Conservation (phyloP, 805 yeast genomes). For the Metschnikowia rubicola region DNA sequence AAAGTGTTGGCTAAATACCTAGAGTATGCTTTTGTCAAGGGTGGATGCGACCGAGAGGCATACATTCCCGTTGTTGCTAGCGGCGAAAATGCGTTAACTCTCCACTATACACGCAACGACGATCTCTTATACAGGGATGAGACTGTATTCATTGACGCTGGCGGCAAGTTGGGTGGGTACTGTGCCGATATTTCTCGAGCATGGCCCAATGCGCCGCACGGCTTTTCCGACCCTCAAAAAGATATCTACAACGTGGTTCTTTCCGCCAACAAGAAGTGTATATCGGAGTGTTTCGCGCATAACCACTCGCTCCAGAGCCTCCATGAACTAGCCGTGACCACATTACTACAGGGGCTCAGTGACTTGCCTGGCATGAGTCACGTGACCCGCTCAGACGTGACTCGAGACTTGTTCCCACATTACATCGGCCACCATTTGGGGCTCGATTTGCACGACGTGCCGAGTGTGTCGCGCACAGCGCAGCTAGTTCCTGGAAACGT, state of each 20-base stretch:
- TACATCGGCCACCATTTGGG: conserved; percentile 96
- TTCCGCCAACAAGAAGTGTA: conserved; percentile 75
- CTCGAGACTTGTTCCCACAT: conserved; percentile 72
- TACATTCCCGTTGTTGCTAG: conserved; percentile 97
- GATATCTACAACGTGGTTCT: conserved; percentile 88
- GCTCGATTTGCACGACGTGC: conserved; percentile 83
- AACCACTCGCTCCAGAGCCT: conserved; percentile 63
- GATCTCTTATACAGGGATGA: conserved; percentile 75
- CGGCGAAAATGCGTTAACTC: conserved; percentile 83
- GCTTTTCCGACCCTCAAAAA: conserved; percentile 71
- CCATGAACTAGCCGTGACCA: conserved; percentile 63
- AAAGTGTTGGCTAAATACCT: conserved; percentile 74
- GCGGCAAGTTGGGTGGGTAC: conserved; percentile 90
- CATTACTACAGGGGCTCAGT: conserved; percentile 59
- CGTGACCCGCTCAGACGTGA: conserved; percentile 50
- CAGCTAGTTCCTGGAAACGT: conserved; percentile 69
- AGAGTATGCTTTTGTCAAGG: conserved; percentile 76
- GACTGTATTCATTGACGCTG: conserved; percentile 90
- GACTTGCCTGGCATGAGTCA: conserved; percentile 64
- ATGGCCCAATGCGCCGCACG: conserved; percentile 81
- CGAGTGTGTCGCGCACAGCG: conserved; percentile 54
- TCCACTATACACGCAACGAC: conserved; percentile 92
- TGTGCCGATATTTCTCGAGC: conserved; percentile 94
- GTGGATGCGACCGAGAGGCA: conserved; percentile 88
- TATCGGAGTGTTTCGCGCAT: conserved; percentile 59